These are phyloP conservation scores for Albugo candida DNA, from an alignment of 352 stramenopile genomes.

Conservation along the genomic window DNA sequence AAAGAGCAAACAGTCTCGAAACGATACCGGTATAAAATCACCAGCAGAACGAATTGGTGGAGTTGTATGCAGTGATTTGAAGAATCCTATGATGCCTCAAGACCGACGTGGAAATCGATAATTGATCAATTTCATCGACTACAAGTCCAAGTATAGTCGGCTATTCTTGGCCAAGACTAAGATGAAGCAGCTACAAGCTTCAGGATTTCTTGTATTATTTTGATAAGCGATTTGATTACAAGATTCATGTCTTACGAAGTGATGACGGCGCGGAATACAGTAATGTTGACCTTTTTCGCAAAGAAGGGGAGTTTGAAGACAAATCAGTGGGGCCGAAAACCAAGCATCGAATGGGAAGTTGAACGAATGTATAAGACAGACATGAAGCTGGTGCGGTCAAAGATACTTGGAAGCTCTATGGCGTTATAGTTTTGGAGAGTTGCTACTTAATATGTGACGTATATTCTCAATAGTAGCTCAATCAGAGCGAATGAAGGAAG, in stretches of 20 bases:
- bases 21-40: no score
- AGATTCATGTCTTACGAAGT: neutral
- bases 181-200: neutral
- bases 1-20: no score
- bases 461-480: no score
- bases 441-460: neutral
- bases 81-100: no score
- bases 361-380: slow-evolving; percentile 15
- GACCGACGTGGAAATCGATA: no score
- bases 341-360: slow-evolving; percentile 14
- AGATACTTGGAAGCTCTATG: slow-evolving; percentile 12
- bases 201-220: neutral
- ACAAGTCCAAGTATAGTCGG: no score
- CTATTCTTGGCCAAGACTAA: neutral
- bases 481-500: neutral
- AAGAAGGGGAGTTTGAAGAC: slow-evolving; percentile 4
- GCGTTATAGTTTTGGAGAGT: slow-evolving; percentile 6
- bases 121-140: no score
- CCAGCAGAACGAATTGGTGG: no score
- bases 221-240: neutral
- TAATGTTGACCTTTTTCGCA: slow-evolving; percentile 16
- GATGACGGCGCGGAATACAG: slow-evolving; percentile 11
- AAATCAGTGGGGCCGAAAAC: slow-evolving; percentile 14
- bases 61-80: no score
- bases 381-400: slow-evolving; percentile 14